Evolutionary conservation across 116 monocot species (phyloP).

Genomic region (Dioscorea cayenensis): DNA sequence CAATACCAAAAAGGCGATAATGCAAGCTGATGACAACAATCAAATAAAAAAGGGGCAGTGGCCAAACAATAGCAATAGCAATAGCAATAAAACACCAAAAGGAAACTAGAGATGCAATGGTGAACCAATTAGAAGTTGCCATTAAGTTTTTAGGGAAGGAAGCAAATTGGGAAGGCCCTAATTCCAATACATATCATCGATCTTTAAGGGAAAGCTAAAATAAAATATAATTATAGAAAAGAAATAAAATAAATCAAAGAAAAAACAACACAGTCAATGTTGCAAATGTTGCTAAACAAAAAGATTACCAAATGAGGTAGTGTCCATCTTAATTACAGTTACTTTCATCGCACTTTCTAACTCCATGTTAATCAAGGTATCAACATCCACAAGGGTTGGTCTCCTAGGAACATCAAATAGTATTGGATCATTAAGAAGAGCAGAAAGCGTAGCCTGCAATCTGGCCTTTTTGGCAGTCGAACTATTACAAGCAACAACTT

Average conservation of each 20-base stretch:
- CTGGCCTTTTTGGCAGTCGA: constrained; percentile 50
- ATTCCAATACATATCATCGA: no score
- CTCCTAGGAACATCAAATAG: constrained; percentile 75
- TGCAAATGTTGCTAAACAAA: not conserved
- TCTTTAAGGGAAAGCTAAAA: no score
- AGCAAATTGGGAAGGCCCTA: no score
- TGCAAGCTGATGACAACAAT: no score
- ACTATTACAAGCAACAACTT: constrained; percentile 42
- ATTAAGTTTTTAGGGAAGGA: no score
- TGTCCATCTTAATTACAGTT: constrained; percentile 70
- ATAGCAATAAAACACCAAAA: no score
- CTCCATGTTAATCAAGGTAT: constrained; percentile 76
- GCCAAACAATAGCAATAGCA: no score
- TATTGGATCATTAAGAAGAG: constrained; percentile 76
- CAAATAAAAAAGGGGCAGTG: no score
- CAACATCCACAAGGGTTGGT: constrained; percentile 77
- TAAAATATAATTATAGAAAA: not conserved
- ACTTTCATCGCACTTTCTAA: constrained; percentile 88
- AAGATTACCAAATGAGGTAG: constrained; percentile 61
- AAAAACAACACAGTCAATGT: not conserved
- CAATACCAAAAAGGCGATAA: no score
- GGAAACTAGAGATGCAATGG: no score
- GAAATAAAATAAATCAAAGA: not conserved
- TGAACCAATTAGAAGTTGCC: no score
- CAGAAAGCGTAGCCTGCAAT: constrained; percentile 54